Evolutionary conservation across 306 rosid genomes (phyloP), one percentile per base, ranked within the genome.

Genomic region (Casuarina glauca): DNA sequence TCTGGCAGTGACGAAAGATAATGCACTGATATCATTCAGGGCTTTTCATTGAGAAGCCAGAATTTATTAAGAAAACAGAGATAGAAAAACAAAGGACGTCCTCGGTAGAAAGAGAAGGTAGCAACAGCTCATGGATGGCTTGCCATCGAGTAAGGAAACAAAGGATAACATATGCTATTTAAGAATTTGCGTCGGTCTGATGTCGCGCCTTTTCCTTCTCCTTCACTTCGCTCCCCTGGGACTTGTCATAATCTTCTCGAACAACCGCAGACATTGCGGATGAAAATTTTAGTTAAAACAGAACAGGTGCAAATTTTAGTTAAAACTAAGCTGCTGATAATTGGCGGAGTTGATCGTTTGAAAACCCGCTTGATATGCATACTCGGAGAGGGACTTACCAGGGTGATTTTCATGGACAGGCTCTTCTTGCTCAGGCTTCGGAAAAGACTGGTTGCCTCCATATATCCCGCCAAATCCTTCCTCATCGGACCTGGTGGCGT

Each of bases 211-310:
- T 88, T 78, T 91, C 97, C 88, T 89, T 92, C 87, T 94, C 97
- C 89, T 94, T 94, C 87, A 94, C 97, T 76, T 87, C 97, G 46
- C 97, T 88, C 51, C 98, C 97, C 44, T 94, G 98, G 8, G 88
- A 83, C 91, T 78, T 94, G 93, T 92, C 98, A 72, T 90, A 89
- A 39, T 73, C 96, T 90, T 74, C 17, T 16, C 20, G 3, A 52
- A 45, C 51, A 80, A 51, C 5, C 36, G 41, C 5, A 26, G 66
- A 9, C 62, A 69, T 26, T 16, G 20, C 42, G 5, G 1, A 46
- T 73, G 13, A 78, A 38, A n/a, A 11, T n/a, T 53, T 32, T 1
- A 36, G 7, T 5, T 19, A 41, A 73, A 45, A 12, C 7, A 10
- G 50, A 38, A 9, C 19, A 52, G 39, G 20, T 35, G 8, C 44